Base-by-base conservation (phyloP, 1,139 yeast species). In the Eremothecium coryli region DNA sequence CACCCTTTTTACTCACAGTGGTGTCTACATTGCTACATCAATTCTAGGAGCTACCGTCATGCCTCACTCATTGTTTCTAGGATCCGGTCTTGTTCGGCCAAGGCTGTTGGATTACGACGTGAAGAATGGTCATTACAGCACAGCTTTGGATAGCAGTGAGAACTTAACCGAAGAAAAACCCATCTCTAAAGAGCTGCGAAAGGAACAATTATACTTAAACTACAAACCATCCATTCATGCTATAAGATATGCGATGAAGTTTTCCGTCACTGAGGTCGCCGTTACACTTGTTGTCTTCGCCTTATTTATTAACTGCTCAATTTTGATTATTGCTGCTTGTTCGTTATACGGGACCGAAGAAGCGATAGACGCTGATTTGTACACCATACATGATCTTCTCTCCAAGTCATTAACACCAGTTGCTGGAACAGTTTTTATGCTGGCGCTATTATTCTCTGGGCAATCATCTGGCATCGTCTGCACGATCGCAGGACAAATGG, bases 391-490 rank as follows among this genome's bases (percentile, higher is more conserved):
- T 54, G 62, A 66, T 24, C 63, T 82, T 49, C 62, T 82, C 23
- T 64, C 73, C 1, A 49, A 54, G 25, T 68, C 71, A 32, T 62
- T 82, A 23, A 73, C 85, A 1, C 84, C 84, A 3, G 76, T 71
- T 2, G 88, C 81, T 1, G 93, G 93, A 20, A 76, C 84, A 0
- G 62, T 82, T 0, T 82, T 82, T 59, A 81, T 81, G 73, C 60
- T 81, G 29, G 90, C 93, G 0, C 62, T 82, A 45, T 60, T 82
- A 23, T 70, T 77, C 45, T 74, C 84, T 39, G 94, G 93, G 7
- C 84, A 80, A 50, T 75, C 84, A 41, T 88, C 94, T 0, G 93
- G 93, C 31, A 76, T 82, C 39, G 88, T 82, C 2, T 82, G 93
- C 54, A 82, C 94, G 0, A 78, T 82, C 59, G 84, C 93, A 0